These are phyloP conservation scores for Malassezia arunalokei DNA, from an alignment of 1,284 basidiomycete genomes.

Conservation along the genomic window DNA sequence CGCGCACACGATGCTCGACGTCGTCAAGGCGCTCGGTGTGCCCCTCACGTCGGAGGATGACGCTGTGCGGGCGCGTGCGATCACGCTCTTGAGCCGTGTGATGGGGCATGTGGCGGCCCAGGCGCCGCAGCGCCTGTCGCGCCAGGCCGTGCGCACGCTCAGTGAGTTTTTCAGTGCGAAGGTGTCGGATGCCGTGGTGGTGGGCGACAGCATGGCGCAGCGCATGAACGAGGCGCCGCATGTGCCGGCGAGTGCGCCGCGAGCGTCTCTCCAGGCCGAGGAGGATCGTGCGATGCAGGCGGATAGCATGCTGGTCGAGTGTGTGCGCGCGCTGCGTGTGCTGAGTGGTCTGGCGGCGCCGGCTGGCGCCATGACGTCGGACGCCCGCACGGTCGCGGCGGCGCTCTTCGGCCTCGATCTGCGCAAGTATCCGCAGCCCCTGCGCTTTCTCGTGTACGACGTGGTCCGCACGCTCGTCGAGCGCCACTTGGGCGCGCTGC, in stretches of 20 bases:
- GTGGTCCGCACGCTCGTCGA: slow-evolving; percentile 71
- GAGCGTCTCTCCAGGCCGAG: slow-evolving; percentile 17
- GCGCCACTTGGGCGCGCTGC: slow-evolving; percentile 52
- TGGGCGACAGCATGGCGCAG: slow-evolving; percentile 26
- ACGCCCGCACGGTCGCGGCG: slow-evolving; percentile 58
- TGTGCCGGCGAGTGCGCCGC: slow-evolving; percentile 28
- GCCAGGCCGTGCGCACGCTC: slow-evolving; percentile 63
- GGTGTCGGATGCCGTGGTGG: slow-evolving; percentile 62
- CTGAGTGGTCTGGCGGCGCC: slow-evolving; percentile 54
- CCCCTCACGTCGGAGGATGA: slow-evolving; percentile 78
- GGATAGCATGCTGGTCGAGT: slow-evolving; percentile 33
- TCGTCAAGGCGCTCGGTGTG: slow-evolving; percentile 77
- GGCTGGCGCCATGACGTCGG: slow-evolving; percentile 51
- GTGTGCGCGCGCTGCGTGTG: slow-evolving; percentile 58
- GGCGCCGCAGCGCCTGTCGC: slow-evolving; percentile 51
- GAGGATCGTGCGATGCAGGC: slow-evolving; percentile 28
- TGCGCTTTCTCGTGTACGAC: slow-evolving; percentile 66
- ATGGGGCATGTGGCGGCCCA: slow-evolving; percentile 20
- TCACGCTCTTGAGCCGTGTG: slow-evolving; percentile 41
- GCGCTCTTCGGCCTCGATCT: slow-evolving; percentile 66
- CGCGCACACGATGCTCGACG: slow-evolving; percentile 53
- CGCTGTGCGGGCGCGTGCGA: slow-evolving; percentile 62
- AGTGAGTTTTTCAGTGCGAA: slow-evolving; percentile 73
- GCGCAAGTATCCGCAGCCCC: slow-evolving; percentile 67
- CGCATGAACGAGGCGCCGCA: slow-evolving; percentile 23